Evolutionary conservation across 2,329 filamentous ascomycete species (phyloP).

Genomic region (Chalara sp.): DNA sequence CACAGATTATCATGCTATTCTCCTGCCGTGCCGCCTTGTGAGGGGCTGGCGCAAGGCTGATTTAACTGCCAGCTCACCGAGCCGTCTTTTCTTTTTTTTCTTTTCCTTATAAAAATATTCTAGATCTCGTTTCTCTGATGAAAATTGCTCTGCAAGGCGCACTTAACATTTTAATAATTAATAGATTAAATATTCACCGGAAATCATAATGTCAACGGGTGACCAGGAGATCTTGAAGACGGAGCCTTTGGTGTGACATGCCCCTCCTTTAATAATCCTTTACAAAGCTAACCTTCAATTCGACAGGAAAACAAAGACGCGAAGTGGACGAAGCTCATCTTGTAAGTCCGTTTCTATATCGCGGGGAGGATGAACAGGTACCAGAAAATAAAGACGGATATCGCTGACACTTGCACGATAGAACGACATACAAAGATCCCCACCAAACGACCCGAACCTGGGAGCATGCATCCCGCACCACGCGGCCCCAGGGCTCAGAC

Average conservation of each 20-base stretch:
- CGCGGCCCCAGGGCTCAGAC: constrained; percentile 51
- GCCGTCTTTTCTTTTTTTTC: too few relatives aligned
- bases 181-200: neutral
- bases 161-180: too few relatives aligned
- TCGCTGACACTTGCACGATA: constrained; percentile 21
- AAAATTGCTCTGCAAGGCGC: too few relatives aligned
- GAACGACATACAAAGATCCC: constrained; percentile 59
- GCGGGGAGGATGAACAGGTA: neutral
- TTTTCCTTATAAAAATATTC: too few relatives aligned
- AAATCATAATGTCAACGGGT: constrained; percentile 33
- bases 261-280: neutral
- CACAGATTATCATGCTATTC: too few relatives aligned
- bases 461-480: constrained; percentile 68
- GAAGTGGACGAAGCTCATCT: constrained; percentile 52
- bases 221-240: constrained; percentile 38
- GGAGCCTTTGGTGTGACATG: constrained; percentile 36
- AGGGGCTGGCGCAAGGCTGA: too few relatives aligned
- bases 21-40: too few relatives aligned
- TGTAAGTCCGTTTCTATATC: constrained; percentile 33
- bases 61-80: too few relatives aligned
- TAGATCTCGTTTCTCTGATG: too few relatives aligned
- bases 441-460: constrained; percentile 53
- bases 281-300: constrained; percentile 1
- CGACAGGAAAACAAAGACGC: constrained; percentile 35
- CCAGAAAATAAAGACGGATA: neutral